A percentile compares a stretch with the other conserved stretches of the same genome.
Conservation (phyloP, 2,329 filamentous ascomycete species). For the Hypoxylon sp. region DNA sequence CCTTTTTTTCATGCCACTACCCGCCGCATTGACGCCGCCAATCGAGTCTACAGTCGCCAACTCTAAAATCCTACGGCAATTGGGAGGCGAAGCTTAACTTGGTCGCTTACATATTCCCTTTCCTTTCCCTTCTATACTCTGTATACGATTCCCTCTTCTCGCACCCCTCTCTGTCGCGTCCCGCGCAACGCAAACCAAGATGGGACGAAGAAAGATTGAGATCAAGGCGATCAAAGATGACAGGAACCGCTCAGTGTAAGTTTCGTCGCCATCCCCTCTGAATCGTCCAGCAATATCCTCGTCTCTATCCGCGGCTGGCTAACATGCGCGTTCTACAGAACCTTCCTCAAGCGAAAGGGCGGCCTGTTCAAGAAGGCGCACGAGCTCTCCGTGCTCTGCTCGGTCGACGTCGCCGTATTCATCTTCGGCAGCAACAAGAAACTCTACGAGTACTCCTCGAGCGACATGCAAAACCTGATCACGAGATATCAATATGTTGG, state of each 20-base stretch:
- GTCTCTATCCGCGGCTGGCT: conserved; percentile 16
- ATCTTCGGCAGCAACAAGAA: conserved; percentile 99
- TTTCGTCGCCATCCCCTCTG: conserved; percentile 40
- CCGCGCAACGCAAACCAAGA: conserved; percentile 53
- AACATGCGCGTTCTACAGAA: conserved; percentile 61
- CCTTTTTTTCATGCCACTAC: conserved; percentile 27
- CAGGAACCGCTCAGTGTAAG: conserved; percentile 96
- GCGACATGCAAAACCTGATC: conserved; percentile 91
- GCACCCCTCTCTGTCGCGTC: conserved; percentile 14
- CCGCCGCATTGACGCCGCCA: conserved; percentile 23
- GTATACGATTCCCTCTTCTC: conserved; percentile 5
- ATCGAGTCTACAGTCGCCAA: conserved; percentile 25
- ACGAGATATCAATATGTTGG: conserved; percentile 89
- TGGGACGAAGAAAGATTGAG: conserved; percentile 99
- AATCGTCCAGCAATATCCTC: conserved; percentile 7
- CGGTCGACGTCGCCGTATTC: conserved; percentile 97
- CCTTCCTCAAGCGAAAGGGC: conserved; percentile 97
- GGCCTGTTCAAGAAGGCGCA: conserved; percentile 99
- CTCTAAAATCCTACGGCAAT: conserved; percentile 29
- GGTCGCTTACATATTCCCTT: conserved; percentile 15
- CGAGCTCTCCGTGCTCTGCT: conserved; percentile 96
- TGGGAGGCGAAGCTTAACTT: conserved; percentile 30
- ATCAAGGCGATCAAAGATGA: conserved; percentile 99
- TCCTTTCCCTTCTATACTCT: conserved; percentile 9
- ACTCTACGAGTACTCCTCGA: conserved; percentile 95